phyloP scores from a whole-genome alignment of 768 basidiomycete species.

The Lactarius indigo region DNA sequence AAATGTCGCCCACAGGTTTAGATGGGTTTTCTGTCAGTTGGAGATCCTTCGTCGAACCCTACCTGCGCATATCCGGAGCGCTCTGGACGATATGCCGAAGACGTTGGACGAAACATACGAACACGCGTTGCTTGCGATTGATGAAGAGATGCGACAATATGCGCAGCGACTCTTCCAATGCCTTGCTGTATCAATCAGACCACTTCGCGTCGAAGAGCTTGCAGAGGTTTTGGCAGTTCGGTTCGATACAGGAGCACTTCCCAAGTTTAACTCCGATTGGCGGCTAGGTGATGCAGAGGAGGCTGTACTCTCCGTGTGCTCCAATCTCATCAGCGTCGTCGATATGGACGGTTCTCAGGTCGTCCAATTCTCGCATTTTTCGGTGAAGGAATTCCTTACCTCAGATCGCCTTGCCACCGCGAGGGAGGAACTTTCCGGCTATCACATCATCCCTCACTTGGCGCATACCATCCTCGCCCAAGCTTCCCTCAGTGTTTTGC shows the following conservation, averaged over 20 bases:
- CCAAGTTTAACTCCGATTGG: neutral
- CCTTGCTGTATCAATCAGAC: neutral
- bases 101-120: slow-evolving; percentile 9
- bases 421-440: neutral
- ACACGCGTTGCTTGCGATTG: neutral
- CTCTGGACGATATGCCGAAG: neutral
- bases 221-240: slow-evolving; percentile 4
- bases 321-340: slow-evolving; percentile 6
- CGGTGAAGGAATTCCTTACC: slow-evolving; percentile 11
- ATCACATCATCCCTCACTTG: neutral
- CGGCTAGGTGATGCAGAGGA: slow-evolving; percentile 1
- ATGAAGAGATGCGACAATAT: neutral
- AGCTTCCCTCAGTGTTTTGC: neutral
- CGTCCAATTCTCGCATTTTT: slow-evolving; percentile 13
- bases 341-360: neutral
- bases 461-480: neutral
- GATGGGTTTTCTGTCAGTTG: slow-evolving; percentile 7
- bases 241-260: neutral
- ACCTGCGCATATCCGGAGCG: neutral
- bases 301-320: neutral
- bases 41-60: neutral
- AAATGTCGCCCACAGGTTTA: neutral
- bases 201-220: slow-evolving; percentile 5
- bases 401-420: neutral
- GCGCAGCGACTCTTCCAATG: slow-evolving; percentile 13